Base-by-base conservation (phyloP, 1,139 yeast genomes). In the Diutina sp. region DNA sequence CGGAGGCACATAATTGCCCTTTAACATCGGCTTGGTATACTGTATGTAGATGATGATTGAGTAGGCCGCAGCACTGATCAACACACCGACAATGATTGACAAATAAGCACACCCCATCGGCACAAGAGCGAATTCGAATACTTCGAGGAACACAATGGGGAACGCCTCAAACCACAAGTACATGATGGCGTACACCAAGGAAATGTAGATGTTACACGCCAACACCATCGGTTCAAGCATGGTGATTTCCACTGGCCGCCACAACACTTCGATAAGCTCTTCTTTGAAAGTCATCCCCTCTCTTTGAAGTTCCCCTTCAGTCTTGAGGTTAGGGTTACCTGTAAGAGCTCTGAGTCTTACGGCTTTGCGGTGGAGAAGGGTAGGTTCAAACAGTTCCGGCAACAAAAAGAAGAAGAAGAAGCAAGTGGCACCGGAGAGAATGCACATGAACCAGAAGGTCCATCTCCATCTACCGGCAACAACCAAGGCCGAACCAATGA, bases 331-430 rank as follows among this genome's bases (percentile, higher is more conserved):
- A 65, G 65, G 57, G 60, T 66, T 70, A 28, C 53, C 53, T 9
- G 41, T 16, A 12, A 21, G 28, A 6, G 18, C 25, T n/a, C 85
- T 70, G 56, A 81, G 66, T 58, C 82, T 66, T 35, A 64, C 60
- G 0, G 85, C 85, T 59, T 76, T 71, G 55, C 82, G 69, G 56
- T 72, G 65, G 9, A 82, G 67, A 29, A 83, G 65, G 3, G 80
- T 75, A 41, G 70, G 71, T 21, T 65, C 73, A 53, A 70, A 76
- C 6, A 86, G 78, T 66, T 83, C 87, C 0, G 84, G 83, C 46
- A 82, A 66, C 53, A 74, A 65, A 51, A 72, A 64, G 3, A 66
- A 52, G 57, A 79, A 64, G 0, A 76, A 28, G 0, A 71, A 11
- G 7, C 75, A 65, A 1, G 72, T 57, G 4, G 70, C 46, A 16